Evolutionary conservation across 2,329 filamentous ascomycete genomes (phyloP), one percentile per base, ranked within the genome.

Genomic region (Ophioceras dolichostomum): DNA sequence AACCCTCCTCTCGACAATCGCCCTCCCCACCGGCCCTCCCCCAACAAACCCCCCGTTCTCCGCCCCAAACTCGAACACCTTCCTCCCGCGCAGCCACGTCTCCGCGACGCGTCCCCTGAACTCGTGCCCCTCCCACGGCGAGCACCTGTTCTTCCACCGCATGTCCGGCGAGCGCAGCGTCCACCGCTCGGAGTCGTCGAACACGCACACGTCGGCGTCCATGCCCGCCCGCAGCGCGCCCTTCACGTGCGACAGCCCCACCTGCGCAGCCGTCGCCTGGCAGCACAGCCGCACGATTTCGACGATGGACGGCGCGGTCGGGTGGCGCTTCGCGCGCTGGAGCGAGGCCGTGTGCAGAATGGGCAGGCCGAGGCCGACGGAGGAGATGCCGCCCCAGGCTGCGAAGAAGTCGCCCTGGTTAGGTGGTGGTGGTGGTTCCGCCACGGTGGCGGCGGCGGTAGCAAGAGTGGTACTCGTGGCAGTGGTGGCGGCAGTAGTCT

Each of bases 301-400:
- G 41, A 83, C 67, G 17, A 95, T 58, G n/a, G 55, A 58, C 29
- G 37, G 37, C 32, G 33, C 33, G 50, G 49, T 26, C 57, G 50
- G n/a, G 56, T 55, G 8, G 64, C 19, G 56, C 22, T 68, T 60
- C 31, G 73, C 63, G 29, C 83, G 70, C 44, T 74, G 69, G 53
- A 70, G 65, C 22, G 83, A 71, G 32, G 86, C 78, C 0, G 85
- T 88, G 76, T 88, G 81, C 5, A 98, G 70, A 45, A 98, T 94
- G 4, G 86, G 85, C 4, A 98, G 70, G 1, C 91, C 91, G 1
- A 98, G 73, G 0, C 91, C 91, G 14, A 98, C 89, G 4, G 83
- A 91, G 4, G 84, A 89, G 51, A 98, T 94, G 12, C 91, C 91
- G 38, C 91, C 91, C 91, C 91, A 98, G 1, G 88, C 88, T 4